Evolutionary conservation across 768 basidiomycete genomes (phyloP).

Genomic region (Xerocomus spinulosus): DNA sequence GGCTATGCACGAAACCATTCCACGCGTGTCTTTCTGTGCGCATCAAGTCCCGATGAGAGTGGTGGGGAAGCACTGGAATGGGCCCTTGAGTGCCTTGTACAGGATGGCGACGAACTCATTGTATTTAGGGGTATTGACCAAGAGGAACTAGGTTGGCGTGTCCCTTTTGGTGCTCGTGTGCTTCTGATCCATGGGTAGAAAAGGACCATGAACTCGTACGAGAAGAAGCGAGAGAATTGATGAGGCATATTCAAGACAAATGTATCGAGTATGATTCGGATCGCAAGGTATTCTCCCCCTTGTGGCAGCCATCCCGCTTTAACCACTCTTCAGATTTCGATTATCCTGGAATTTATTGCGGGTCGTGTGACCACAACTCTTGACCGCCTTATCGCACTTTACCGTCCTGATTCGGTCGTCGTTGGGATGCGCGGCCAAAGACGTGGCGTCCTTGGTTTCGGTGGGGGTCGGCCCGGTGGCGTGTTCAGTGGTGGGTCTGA

Average conservation of each 20-base stretch:
- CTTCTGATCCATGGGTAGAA: slow-evolving; percentile 35
- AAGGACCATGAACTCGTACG: slow-evolving; percentile 73
- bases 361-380: slow-evolving; percentile 87
- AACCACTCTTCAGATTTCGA: slow-evolving; percentile 54
- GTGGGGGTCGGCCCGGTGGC: slow-evolving; percentile 25
- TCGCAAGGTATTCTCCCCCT: slow-evolving; percentile 50
- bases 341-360: slow-evolving; percentile 92
- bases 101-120: slow-evolving; percentile 90
- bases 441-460: slow-evolving; percentile 43
- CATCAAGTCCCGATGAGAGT: slow-evolving; percentile 83
- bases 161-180: neutral
- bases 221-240: slow-evolving; percentile 82
- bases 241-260: slow-evolving; percentile 76
- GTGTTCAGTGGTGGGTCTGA: slow-evolving; percentile 22
- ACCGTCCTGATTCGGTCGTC: slow-evolving; percentile 87
- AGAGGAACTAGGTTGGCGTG: slow-evolving; percentile 66
- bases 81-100: slow-evolving; percentile 79
- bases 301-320: neutral
- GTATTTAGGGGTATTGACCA: slow-evolving; percentile 88
- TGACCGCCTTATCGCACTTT: slow-evolving; percentile 87
- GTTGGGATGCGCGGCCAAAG: slow-evolving; percentile 83
- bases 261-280: slow-evolving; percentile 73
- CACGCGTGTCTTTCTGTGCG: slow-evolving; percentile 88
- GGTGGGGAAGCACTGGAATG: slow-evolving; percentile 88
- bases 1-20: slow-evolving; percentile 70